Conservation (phyloP, 2,329 filamentous ascomycete species). For the Ascochyta clinopodiicola region DNA sequence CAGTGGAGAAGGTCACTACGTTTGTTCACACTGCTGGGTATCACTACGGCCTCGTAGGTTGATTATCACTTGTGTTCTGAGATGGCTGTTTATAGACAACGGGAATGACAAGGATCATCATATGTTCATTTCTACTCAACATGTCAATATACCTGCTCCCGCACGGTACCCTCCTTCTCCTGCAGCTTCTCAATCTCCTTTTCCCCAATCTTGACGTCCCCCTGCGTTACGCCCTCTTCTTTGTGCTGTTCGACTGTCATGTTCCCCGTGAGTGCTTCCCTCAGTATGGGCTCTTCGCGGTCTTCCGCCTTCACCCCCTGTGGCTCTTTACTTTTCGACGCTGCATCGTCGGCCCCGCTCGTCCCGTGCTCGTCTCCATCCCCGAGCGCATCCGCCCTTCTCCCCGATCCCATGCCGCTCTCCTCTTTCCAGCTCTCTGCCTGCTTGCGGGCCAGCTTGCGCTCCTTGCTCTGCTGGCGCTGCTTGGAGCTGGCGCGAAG, state of each 20-base stretch:
- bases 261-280: constrained; percentile 43
- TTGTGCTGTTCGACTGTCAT: constrained; percentile 43
- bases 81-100: too few relatives aligned
- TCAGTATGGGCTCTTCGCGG: constrained; percentile 31
- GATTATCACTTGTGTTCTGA: too few relatives aligned
- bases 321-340: background rate
- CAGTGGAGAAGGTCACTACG: too few relatives aligned
- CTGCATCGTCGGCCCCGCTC: constrained; percentile 27
- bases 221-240: constrained; percentile 28
- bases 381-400: constrained; percentile 54
- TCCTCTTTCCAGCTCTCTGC: constrained; percentile 53
- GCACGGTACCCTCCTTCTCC: constrained; percentile 37
- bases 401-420: constrained; percentile 56
- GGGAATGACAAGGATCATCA: too few relatives aligned
- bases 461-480: constrained; percentile 43
- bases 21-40: too few relatives aligned
- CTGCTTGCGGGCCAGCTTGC: constrained; percentile 43
- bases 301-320: constrained; percentile 4
- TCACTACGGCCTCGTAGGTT: too few relatives aligned
- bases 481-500: constrained; percentile 38
- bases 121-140: background rate
- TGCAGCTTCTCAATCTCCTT: constrained; percentile 40
- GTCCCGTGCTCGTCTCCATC: constrained; percentile 42
- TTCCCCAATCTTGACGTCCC: constrained; percentile 10
- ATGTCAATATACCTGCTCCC: constrained; percentile 42